Evolutionary conservation across 1,284 basidiomycete species (phyloP).

Genomic region (Leccinum griseonigrum): DNA sequence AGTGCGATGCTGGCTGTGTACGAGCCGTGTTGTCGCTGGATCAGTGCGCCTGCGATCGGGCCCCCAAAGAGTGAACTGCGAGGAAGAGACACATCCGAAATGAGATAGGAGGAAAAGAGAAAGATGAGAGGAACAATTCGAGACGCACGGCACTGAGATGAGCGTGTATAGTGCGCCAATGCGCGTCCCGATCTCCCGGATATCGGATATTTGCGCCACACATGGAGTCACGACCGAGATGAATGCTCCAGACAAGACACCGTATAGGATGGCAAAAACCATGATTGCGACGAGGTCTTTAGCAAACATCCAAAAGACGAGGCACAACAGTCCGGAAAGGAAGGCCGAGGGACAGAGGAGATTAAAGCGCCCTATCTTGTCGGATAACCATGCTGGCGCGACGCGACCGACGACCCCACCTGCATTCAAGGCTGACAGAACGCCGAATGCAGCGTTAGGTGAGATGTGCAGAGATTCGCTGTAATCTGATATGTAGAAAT

Average conservation of each 20-base stretch:
- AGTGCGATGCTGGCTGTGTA: constrained; percentile 56
- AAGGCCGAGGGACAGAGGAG: constrained; percentile 58
- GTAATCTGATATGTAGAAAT: constrained; percentile 61
- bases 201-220: constrained; percentile 59
- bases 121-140: background rate
- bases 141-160: constrained; percentile 63
- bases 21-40: constrained; percentile 42
- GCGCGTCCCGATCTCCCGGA: constrained; percentile 53
- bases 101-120: constrained; percentile 4
- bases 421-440: constrained; percentile 63
- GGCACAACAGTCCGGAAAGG: constrained; percentile 53
- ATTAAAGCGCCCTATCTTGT: constrained; percentile 61
- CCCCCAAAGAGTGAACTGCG: constrained; percentile 56
- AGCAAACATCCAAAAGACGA: constrained; percentile 56
- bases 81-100: background rate
- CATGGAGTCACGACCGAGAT: constrained; percentile 63
- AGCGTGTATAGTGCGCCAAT: constrained; percentile 61
- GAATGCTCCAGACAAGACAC: constrained; percentile 56
- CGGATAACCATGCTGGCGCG: constrained; percentile 58
- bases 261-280: constrained; percentile 55
- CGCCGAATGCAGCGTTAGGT: constrained; percentile 43
- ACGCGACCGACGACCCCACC: constrained; percentile 62
- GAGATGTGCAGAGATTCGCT: constrained; percentile 40
- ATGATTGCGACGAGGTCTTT: constrained; percentile 41
- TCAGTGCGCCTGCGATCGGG: constrained; percentile 55